Base-by-base conservation (phyloP, 2,329 filamentous ascomycete species). In the Ophiostoma himal-ulmi region DNA sequence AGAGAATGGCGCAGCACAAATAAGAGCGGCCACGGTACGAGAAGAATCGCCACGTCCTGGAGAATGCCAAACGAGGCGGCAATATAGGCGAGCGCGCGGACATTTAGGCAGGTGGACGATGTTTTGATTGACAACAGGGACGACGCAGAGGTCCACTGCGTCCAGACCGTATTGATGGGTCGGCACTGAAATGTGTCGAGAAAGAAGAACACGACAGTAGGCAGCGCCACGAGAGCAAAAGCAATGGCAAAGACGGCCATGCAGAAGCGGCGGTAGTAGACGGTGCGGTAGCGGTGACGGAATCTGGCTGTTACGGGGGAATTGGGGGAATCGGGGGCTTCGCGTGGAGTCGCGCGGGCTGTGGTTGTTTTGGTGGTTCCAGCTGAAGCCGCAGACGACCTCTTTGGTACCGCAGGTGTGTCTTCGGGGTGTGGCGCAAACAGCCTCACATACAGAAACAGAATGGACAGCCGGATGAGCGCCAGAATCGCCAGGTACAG, bases 151-250 rank as follows among this genome's bases (percentile, higher is more conserved):
- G 71, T 76, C 77, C 77, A 79, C 1, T 76, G 76, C 13, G 75
- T 71, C 79, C 79, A 81, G 69, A 76, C 75, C 65, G 74, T 77
- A 0, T 72, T 20, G 66, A 80, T 73, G 0, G 79, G 79, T 0
- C 74, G 62, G 73, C 79, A 80, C 73, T 81, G 79, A 48, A 80
- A 78, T n/a, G 79, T 75, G 68, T 78, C 75, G 64, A 80, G 70
- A 20, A 78, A 73, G 48, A 80, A 67, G n/a, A 80, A 73, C 11
- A 77, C 62, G 13, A 74, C 20, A 7, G 75, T 76, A 2, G 77
- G 75, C 2, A 76, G 5, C n/a, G 37, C 70, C 36, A 79, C 75
- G 52, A 76, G 75, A 5, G 44, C 71, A 22, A 7, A 11, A 71
- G 78, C 77, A 2, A 75, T 68, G 30, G 54, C 71, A 68, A 73